Conservation (phyloP, 1,284 basidiomycete genomes). For the Xanthoconium separans region DNA sequence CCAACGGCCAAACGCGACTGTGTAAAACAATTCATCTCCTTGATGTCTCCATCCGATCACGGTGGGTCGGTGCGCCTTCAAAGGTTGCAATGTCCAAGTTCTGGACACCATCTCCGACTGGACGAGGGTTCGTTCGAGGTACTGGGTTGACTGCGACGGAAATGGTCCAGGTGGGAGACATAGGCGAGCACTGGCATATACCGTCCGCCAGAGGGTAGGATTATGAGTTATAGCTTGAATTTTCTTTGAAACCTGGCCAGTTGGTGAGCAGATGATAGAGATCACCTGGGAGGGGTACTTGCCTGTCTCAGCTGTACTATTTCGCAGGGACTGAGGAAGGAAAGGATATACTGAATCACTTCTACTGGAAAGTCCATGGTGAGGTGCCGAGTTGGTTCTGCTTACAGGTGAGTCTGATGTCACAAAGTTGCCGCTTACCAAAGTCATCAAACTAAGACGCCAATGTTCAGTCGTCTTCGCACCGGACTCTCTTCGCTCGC, state of each 20-base stretch:
- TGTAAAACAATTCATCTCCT: no score
- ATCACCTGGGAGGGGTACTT: neutral
- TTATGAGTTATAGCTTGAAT: neutral
- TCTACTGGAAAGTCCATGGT: neutral
- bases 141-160: neutral
- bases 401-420: no score
- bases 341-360: neutral
- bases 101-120: neutral
- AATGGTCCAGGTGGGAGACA: neutral
- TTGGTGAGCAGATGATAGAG: neutral
- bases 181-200: neutral
- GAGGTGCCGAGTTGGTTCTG: no score
- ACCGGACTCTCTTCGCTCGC: slow-evolving; percentile 24
- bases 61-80: neutral
- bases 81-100: neutral
- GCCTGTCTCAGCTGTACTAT: neutral
- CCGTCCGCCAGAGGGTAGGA: neutral
- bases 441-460: no score
- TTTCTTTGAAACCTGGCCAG: neutral
- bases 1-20: neutral
- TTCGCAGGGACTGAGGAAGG: neutral
- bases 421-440: no score
- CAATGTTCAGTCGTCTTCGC: neutral
- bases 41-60: no score
- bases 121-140: neutral